Conservation (phyloP, 495 filamentous ascomycete genomes). For the Neurospora cerealis region DNA sequence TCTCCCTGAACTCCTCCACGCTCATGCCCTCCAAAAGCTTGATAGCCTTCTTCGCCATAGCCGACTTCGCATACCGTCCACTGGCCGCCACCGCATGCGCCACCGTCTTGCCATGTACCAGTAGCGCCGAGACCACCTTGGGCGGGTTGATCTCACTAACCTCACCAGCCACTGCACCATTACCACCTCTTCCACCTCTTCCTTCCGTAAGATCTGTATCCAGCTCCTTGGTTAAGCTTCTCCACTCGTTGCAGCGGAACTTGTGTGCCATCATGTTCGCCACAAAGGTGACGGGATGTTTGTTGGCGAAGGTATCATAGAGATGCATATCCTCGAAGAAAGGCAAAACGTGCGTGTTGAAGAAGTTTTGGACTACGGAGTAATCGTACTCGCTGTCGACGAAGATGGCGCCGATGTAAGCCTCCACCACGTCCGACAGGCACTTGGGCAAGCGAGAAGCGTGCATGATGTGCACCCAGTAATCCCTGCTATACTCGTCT, state of each 20-base stretch:
- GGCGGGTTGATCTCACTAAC: constrained; percentile 30
- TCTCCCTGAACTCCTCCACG: constrained; percentile 47
- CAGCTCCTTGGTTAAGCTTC: constrained; percentile 15
- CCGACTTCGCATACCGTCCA: constrained; percentile 61
- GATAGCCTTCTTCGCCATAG: constrained; percentile 59
- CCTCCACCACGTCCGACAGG: constrained; percentile 80
- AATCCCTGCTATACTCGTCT: constrained; percentile 54
- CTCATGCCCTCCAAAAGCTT: constrained; percentile 45
- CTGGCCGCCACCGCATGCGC: constrained; percentile 52
- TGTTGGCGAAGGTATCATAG: constrained; percentile 83
- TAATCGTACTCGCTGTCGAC: constrained; percentile 84
- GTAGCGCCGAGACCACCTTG: constrained; percentile 57
- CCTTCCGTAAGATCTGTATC: not conserved
- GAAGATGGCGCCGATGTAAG: constrained; percentile 84
- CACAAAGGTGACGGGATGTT: constrained; percentile 59
- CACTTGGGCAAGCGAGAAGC: constrained; percentile 72
- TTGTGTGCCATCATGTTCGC: constrained; percentile 31
- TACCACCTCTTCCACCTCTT: not conserved
- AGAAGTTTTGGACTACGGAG: constrained; percentile 62
- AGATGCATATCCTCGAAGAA: constrained; percentile 84
- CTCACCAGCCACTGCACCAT: constrained; percentile 7
- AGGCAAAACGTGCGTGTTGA: constrained; percentile 55
- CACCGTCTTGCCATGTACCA: constrained; percentile 63
- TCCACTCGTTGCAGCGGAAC: constrained; percentile 41
- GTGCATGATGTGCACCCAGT: constrained; percentile 56